Base-by-base conservation (phyloP, 75 land plant genomes). In the Picea glauca region DNA sequence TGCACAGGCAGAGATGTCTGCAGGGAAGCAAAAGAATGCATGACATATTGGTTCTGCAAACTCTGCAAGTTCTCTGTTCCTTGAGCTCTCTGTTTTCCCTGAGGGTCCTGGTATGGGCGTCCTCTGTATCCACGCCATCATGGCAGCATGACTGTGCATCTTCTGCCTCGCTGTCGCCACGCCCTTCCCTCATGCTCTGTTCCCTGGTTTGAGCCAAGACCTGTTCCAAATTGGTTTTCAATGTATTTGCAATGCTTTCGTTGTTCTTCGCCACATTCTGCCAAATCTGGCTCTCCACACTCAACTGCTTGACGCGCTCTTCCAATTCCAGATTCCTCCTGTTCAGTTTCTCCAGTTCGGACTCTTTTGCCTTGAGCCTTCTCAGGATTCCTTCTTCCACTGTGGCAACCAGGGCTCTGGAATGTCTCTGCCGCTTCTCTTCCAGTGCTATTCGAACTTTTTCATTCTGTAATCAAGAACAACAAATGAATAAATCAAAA, bases 1-100 rank as follows among this genome's bases (percentile, higher is more conserved):
- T 87, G 85, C 93, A 91, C 8, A 83, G 78, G 56, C 93, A 91
- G n/a, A 91, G 88, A 79, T 91, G 93, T 61, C 85, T 82, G 87
- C 93, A 91, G 12, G 93, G 93, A 3, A 91, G 68, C 46, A 89
- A 58, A 5, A 91, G 78, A 26, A 89, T 79, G 78, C 89, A 87
- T 21, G 84, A 79, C 8, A 35, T 50, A 9, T 81, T 66, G 60
- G 77, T 67, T 32, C 79, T 75, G 78, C 93, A 91, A 58, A 58
- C 40, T 76, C 81, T 85, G 81, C 91, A 91, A 12, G 58, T 75
- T 43, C 61, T 38, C 79, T 82, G 85, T 58, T 77, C 82, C 59
- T 78, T 72, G 18, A 83, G 78, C 72, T 79, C 79, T 50, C 59
- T 30, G 72, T 79, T 84, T 75, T 80, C 84, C n/a, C 58, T 23